Base-by-base conservation (phyloP, 2,329 filamentous ascomycete genomes). In the Alternaria consortialis region DNA sequence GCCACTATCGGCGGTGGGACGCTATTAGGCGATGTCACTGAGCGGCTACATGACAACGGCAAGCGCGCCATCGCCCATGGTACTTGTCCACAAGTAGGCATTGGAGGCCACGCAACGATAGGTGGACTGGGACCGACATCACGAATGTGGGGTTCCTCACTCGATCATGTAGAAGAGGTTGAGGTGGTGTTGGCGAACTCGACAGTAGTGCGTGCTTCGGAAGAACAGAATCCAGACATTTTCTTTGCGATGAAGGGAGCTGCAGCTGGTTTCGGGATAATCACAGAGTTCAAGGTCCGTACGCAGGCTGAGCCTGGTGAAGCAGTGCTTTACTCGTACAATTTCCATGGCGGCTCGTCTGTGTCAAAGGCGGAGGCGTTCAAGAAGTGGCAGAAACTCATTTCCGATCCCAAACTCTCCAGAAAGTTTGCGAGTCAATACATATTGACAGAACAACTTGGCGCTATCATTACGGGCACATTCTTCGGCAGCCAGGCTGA, bases 1-100 rank as follows among this genome's bases (percentile, higher is more conserved):
- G 84, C 83, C 1, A 80, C 77, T 4, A 78, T 85, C 29, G 81
- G 85, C 46, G 80, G 80, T 2, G 86, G 86, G 0, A 82, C 84
- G 0, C 76, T 85, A 0, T 77, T 87, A 61, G 55, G 80, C 72
- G 73, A 79, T 40, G 68, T 80, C 13, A 77, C 73, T 2, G 71
- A 75, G 48, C 67, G 66, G 7, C 67, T 80, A 4, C 76, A 77
- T 55, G 69, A 76, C 5, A 74, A 75, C 20, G 77, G 74, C 5
- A 72, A 72, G 2, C 75, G 77, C 15, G 84, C 81, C 0, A 80
- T 86, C 40, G 77, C 82, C 8, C 83, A 86, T 51, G 84, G 85
- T 5, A 77, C 74, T n/a, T 75, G 71, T 36, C 74, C 75, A 2
- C 73, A 76, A 57, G 73, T 79, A 9, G 77, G 77, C 4, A 74